phyloP scores from a whole-genome alignment of 2,329 filamentous ascomycete genomes.

The Colletotrichum paranaense region DNA sequence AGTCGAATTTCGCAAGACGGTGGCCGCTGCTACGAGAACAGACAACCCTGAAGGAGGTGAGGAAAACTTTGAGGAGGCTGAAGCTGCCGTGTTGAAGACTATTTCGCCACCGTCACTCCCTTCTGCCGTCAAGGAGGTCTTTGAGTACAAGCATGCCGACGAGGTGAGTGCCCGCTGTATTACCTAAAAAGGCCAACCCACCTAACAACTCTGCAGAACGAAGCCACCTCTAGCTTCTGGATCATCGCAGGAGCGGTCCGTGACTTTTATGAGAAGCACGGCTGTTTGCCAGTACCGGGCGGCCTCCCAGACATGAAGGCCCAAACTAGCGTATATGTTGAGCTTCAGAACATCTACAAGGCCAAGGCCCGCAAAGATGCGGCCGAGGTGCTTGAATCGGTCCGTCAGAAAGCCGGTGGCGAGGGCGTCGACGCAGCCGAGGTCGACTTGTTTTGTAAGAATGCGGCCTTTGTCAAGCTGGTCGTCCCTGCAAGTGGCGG shows the following conservation, averaged over 20 bases:
- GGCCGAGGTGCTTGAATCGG: constrained; percentile 76
- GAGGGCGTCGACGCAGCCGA: constrained; percentile 74
- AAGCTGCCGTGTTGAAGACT: constrained; percentile 88
- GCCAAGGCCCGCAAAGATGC: constrained; percentile 83
- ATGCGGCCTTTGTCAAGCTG: constrained; percentile 91
- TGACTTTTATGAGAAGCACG: constrained; percentile 79
- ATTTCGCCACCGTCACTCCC: constrained; percentile 76
- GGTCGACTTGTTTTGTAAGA: constrained; percentile 94
- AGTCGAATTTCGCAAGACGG: constrained; percentile 78
- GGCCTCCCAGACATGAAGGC: constrained; percentile 98
- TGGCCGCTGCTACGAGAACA: constrained; percentile 75
- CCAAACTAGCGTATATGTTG: constrained; percentile 87
- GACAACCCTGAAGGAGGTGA: constrained; percentile 87
- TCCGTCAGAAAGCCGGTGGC: constrained; percentile 63
- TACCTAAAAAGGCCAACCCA: constrained; percentile 35
- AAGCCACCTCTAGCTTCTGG: constrained; percentile 80
- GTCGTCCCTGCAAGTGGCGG: constrained; percentile 67
- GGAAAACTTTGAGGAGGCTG: constrained; percentile 96
- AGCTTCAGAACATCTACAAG: constrained; percentile 94
- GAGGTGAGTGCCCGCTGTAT: constrained; percentile 65
- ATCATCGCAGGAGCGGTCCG: constrained; percentile 84
- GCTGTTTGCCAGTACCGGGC: constrained; percentile 84
- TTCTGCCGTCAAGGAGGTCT: constrained; percentile 79
- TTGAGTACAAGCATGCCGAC: constrained; percentile 69
- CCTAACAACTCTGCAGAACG: constrained; percentile 44